phyloP scores from a whole-genome alignment of 345 rosid species.

The Cardiospermum halicacabum region DNA sequence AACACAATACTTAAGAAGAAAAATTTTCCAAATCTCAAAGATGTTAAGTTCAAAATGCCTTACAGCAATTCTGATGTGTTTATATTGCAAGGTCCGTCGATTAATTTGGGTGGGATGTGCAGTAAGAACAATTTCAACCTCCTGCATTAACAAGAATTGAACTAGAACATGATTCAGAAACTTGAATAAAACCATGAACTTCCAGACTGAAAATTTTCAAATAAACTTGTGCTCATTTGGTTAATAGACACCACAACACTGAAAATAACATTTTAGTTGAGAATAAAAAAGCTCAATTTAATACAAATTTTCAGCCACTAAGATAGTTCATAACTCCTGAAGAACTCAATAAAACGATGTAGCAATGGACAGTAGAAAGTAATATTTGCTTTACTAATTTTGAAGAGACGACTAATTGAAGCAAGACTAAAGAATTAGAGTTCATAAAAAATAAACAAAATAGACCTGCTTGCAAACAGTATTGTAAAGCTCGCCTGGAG shows the following conservation, averaged over 20 bases:
- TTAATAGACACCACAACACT: neutral
- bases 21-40: conserved; percentile 2
- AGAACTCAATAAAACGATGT: neutral
- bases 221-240: conserved; percentile 3
- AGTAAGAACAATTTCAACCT: conserved; percentile 94
- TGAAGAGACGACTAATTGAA: neutral
- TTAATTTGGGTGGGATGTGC: conserved; percentile 99
- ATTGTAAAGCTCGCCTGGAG: conserved; percentile 69
- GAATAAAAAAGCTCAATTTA: conserved; percentile 2
- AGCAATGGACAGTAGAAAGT: neutral
- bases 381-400: neutral
- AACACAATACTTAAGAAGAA: conserved; percentile 2
- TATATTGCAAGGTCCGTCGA: conserved; percentile 92
- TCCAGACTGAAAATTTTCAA: neutral
- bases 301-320: neutral
- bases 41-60: conserved; percentile 27
- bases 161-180: neutral
- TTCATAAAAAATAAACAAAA: conserved; percentile 13
- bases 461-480: conserved; percentile 87
- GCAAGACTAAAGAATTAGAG: conserved; percentile 2
- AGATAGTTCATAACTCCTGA: conserved; percentile 5
- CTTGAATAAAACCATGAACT: neutral
- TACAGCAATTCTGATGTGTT: conserved; percentile 90
- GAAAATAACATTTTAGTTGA: neutral
- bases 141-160: conserved; percentile 41